Conservation (phyloP, 306 rosid species). For the Begonia loranthoides region DNA sequence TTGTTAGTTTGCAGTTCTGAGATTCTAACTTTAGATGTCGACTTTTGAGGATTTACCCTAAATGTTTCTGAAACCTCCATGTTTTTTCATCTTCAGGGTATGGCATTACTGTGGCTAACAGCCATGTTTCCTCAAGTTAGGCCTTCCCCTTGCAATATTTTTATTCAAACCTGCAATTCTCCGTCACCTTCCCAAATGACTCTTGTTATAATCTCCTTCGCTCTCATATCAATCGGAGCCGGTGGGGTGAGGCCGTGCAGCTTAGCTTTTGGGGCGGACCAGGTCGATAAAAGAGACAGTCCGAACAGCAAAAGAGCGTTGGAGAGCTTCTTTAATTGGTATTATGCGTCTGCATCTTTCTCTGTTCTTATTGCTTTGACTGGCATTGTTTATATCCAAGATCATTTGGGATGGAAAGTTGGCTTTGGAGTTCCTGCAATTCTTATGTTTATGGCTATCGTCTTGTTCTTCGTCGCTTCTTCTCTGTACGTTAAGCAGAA, state of each 20-base stretch:
- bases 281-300: constrained; percentile 22
- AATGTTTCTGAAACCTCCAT: background rate
- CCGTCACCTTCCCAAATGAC: constrained; percentile 33
- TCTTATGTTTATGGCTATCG: constrained; percentile 34
- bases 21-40: background rate
- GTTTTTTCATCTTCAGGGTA: constrained; percentile 31
- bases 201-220: constrained; percentile 19
- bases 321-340: constrained; percentile 48
- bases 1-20: too few relatives aligned
- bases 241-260: constrained; percentile 50
- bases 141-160: constrained; percentile 33
- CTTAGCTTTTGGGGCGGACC: constrained; percentile 61
- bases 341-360: constrained; percentile 36
- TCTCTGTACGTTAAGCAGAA: constrained; percentile 37
- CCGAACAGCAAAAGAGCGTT: constrained; percentile 30
- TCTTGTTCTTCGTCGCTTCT: constrained; percentile 33
- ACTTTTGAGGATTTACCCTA: too few relatives aligned
- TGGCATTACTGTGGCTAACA: constrained; percentile 40
- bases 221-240: constrained; percentile 39
- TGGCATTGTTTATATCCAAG: constrained; percentile 40
- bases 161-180: constrained; percentile 20
- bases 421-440: constrained; percentile 59
- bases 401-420: constrained; percentile 46
- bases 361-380: constrained; percentile 37
- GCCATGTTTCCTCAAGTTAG: constrained; percentile 34